A percentile compares a stretch with the other conserved stretches of the same genome.
Evolutionary conservation across 305 asterid species (phyloP).

Genomic region (Solanum aculeatissimum): DNA sequence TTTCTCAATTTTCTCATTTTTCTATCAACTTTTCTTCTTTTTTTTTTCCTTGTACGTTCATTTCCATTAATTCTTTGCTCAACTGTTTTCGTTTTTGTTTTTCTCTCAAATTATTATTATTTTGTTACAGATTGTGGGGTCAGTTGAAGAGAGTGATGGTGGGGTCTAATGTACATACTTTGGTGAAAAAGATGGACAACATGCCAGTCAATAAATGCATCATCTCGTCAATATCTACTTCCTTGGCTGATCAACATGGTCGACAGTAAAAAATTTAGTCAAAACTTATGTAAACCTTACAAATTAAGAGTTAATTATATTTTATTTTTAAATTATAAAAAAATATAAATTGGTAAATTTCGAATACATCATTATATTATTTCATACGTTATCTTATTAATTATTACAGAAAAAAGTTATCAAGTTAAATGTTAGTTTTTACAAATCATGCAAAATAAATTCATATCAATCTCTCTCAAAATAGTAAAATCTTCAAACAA

Average conservation of each 20-base stretch:
- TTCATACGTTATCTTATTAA: too few relatives aligned
- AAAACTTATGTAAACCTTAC: too few relatives aligned
- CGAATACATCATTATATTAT: too few relatives aligned
- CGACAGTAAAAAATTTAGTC: not conserved
- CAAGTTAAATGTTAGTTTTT: too few relatives aligned
- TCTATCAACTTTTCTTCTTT: not conserved
- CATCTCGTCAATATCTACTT: slow-evolving; percentile 16
- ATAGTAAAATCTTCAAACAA: too few relatives aligned
- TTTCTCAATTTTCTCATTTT: slow-evolving; percentile 6
- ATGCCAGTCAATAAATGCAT: slow-evolving; percentile 48
- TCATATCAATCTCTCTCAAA: too few relatives aligned
- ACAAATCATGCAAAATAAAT: too few relatives aligned
- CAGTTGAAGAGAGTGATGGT: not conserved
- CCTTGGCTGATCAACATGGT: not conserved
- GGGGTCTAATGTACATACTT: slow-evolving; percentile 5
- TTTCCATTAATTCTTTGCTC: not conserved
- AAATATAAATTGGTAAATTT: too few relatives aligned
- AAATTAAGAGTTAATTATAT: too few relatives aligned
- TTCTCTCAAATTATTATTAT: not conserved
- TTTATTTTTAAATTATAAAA: too few relatives aligned
- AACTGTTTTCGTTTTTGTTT: not conserved
- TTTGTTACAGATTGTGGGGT: not conserved
- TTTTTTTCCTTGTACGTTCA: slow-evolving; percentile 1
- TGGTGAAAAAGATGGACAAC: slow-evolving; percentile 11
- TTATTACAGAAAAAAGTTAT: too few relatives aligned